Base-by-base conservation (phyloP, 345 rosid genomes). In the Hypericum perforatum region DNA sequence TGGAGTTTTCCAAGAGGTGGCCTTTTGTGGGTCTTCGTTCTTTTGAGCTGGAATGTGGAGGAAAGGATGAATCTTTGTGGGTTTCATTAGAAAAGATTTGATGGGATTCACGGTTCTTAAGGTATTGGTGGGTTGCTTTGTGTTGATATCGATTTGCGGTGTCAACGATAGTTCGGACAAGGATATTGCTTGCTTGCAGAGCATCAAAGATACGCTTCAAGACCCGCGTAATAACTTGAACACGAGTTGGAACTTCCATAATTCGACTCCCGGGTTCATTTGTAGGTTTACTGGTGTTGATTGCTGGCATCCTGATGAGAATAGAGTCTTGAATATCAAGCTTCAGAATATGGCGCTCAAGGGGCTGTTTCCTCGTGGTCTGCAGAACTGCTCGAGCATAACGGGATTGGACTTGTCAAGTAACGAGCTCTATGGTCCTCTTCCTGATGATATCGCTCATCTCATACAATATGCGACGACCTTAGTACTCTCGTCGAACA, bases 401-500 rank as follows among this genome's bases (percentile, higher is more conserved):
- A 13, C 11, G 0, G 32, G 56, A 0, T 13, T 54, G n/a, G 22
- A 54, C 36, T 46, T 54, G 32, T 54, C 57, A 1, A 16, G 11
- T 5, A 54, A 54, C 11, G 12, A 54, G 0, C 58, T 54, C 15
- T 42, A 37, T 0, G 61, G 61, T 4, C 41, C 43, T 5, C 13
- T 58, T 11, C 53, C 61, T 12, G 37, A 14, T 14, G 53, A 47
- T 16, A 46, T 58, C 15, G 11, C 16, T 11, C 14, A 9, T 7
- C 37, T 7, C 6, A 9, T 58, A 8, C 37, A 9, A 5, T 58
- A 0, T 58, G 7, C 47, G n/a, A 13, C 61, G 3, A 9, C 9
- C 6, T 44, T 58, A 11, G 61, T 45, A 37, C 53, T 58, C 32
- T 58, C 61, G 14, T 1, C 11, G 13, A 58, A 58, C 38, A 46